A percentile compares a stretch with the other conserved stretches of the same genome.
phyloP scores from a whole-genome alignment of 108 stramenopile species.

The Nannochloropsis oceanica region DNA sequence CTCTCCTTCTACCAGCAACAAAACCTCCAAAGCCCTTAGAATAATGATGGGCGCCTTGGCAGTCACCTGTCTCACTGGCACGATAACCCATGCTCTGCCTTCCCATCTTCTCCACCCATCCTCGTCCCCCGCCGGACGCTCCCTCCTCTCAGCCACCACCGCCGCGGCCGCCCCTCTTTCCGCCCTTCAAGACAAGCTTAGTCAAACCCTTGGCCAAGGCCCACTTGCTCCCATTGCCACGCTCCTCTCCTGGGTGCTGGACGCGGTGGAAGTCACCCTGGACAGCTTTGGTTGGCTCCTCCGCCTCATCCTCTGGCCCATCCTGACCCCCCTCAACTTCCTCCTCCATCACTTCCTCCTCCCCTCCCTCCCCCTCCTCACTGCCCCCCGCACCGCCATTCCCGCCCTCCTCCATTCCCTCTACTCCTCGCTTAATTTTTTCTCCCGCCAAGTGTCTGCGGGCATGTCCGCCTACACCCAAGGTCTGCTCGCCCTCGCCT shows the following conservation, averaged over 20 bases:
- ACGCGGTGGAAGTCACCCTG: neutral
- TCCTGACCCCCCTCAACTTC: neutral
- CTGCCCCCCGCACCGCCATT: neutral
- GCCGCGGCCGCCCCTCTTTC: neutral
- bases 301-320: neutral
- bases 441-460: neutral
- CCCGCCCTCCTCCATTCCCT: neutral
- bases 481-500: neutral
- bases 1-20: neutral
- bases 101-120: neutral
- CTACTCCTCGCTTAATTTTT: neutral
- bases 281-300: neutral
- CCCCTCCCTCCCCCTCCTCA: neutral
- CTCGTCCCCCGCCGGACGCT: neutral
- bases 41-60: neutral
- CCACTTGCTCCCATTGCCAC: neutral
- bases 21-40: neutral
- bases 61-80: neutral
- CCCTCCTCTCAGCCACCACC: neutral
- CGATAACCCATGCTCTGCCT: neutral
- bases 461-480: neutral
- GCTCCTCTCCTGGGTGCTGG: neutral
- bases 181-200: neutral
- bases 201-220: neutral
- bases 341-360: neutral